A percentile compares a stretch with the other conserved stretches of the same genome.
phyloP scores from a whole-genome alignment of 805 yeast genomes.

The Starmera amethionina region DNA sequence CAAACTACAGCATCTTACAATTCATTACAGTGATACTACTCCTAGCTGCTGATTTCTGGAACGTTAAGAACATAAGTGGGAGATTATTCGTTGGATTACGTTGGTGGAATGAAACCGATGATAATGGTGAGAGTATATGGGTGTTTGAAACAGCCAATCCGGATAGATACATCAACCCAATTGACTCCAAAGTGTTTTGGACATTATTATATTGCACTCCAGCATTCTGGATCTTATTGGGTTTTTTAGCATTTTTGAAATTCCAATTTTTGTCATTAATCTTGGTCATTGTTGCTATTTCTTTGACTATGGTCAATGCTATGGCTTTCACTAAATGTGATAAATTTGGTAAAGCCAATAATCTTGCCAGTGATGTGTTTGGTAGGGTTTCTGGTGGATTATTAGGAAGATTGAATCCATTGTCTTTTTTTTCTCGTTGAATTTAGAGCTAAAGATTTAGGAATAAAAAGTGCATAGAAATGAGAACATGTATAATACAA shows the following conservation, averaged over 20 bases:
- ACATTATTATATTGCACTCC: conserved; percentile 67
- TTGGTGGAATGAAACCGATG: conserved; percentile 92
- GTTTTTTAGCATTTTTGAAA: conserved; percentile 67
- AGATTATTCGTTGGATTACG: conserved; percentile 81
- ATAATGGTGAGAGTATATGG: conserved; percentile 46
- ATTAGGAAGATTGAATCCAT: conserved; percentile 34
- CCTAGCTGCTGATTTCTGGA: conserved; percentile 89
- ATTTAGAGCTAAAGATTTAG: not conserved
- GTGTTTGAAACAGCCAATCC: conserved; percentile 84
- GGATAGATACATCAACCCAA: conserved; percentile 66
- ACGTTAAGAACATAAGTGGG: conserved; percentile 85
- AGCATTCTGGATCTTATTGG: conserved; percentile 63
- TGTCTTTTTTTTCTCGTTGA: conserved; percentile 5
- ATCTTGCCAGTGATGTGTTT: conserved; percentile 47
- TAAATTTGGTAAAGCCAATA: conserved; percentile 79
- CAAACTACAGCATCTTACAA: conserved; percentile 40
- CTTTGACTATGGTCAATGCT: conserved; percentile 71
- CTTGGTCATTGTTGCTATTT: conserved; percentile 56
- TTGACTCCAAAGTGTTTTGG: conserved; percentile 90
- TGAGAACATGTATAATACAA: too few relatives aligned
- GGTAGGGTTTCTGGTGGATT: conserved; percentile 40
- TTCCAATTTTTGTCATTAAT: conserved; percentile 61
- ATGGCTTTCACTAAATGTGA: conserved; percentile 90
- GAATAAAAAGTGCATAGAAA: too few relatives aligned
- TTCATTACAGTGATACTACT: conserved; percentile 72